Evolutionary conservation across 306 rosid species (phyloP), one percentile per base, ranked within the genome.

Genomic region (Casuarina equisetifolia): DNA sequence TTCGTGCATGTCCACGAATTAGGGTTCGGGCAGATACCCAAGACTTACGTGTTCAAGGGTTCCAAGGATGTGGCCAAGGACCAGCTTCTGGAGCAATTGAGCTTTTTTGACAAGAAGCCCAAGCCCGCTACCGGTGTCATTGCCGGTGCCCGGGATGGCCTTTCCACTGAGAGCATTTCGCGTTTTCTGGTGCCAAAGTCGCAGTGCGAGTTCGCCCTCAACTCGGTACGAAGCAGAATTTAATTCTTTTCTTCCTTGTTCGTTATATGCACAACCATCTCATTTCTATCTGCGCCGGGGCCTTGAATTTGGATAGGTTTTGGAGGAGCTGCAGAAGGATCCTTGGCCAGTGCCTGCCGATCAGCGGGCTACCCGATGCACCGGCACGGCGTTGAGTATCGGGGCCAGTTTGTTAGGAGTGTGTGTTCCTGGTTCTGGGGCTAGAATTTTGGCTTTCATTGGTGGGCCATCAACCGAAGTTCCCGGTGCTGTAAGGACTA

Each of bases 381-480:
- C 97, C n/a, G 87, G 99, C 76, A 86, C 97, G 1, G 97, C 98
- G 0, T 76, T 95, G 66, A 87, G 91, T 70, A 76, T 95, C 53
- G 99, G 97, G 0, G 97, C 97, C 59, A 86, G 97, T 88, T 87
- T 95, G 90, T 81, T 95, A 75, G 99, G 99, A 81, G 97, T 91
- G 0, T 95, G 99, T 53, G 97, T 95, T 73, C 99, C 99, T 20
- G 99, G 99, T 57, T 87, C 97, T 2, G 97, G 94, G 0, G 99
- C 97, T 3, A 90, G 99, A 72, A 95, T 92, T 57, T 88, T 95
- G 91, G 98, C 99, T 0, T 95, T 95, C 72, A 87, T 91, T 70
- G 99, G 99, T 3, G 99, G 99, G 73, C 99, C 99, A 0, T 90
- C 99, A 1, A 95, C 98, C 1, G 97, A 95, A 87, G 99, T 98